Conservation (phyloP, 2,329 filamentous ascomycete species). For the Curvularia lunata region DNA sequence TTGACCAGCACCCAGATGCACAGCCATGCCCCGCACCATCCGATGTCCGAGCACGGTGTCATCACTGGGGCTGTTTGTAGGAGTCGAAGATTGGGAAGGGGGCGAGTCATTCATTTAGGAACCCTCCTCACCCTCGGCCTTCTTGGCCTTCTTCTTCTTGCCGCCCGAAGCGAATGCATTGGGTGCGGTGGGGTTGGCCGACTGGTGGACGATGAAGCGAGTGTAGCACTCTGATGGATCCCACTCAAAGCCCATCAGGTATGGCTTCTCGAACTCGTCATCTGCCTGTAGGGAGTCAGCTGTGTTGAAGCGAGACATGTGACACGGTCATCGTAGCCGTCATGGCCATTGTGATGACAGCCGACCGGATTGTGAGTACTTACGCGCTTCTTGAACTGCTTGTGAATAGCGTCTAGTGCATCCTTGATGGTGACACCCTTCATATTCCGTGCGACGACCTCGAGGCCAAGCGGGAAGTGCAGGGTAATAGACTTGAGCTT, state of each 20-base stretch:
- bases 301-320: neutral
- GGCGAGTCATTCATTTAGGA: conserved; percentile 49
- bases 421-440: conserved; percentile 98
- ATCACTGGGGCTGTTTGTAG: conserved; percentile 32
- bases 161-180: conserved; percentile 54
- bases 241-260: conserved; percentile 96
- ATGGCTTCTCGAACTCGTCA: conserved; percentile 86
- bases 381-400: conserved; percentile 96
- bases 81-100: conserved; percentile 44
- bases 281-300: conserved; percentile 64
- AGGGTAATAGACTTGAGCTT: conserved; percentile 94
- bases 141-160: conserved; percentile 51
- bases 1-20: conserved; percentile 37
- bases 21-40: conserved; percentile 29
- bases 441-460: conserved; percentile 87
- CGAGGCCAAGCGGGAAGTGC: conserved; percentile 84
- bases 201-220: conserved; percentile 83
- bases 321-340: neutral
- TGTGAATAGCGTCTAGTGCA: conserved; percentile 92
- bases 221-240: conserved; percentile 92
- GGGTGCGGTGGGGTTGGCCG: conserved; percentile 60
- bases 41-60: conserved; percentile 30
- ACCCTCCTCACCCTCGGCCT: conserved; percentile 33
- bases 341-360: neutral
- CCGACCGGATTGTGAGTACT: conserved; percentile 37